Evolutionary conservation across 1,139 yeast species (phyloP), one percentile per base, ranked within the genome.

Genomic region (Sporopachydermia cereana): DNA sequence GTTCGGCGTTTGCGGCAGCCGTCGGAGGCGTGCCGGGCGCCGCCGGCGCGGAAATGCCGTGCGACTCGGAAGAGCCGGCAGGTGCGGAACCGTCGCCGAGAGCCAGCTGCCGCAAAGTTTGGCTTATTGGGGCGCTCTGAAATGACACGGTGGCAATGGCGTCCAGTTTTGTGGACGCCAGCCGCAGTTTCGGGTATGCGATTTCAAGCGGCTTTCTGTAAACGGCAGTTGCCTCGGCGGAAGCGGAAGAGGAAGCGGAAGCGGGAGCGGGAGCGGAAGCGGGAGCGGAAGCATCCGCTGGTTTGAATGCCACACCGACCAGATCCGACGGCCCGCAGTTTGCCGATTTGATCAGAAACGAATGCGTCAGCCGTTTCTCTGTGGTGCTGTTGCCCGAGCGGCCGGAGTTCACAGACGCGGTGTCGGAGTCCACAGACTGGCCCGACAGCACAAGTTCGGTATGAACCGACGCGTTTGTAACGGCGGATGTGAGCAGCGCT

Each of bases 101-200:
- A 7, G 12, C 9, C 22, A 34, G 17, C 9, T 16, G 18, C n/a
- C 30, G 12, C 12, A 27, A 27, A n/a, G n/a, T 12, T 27, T 27
- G 12, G 12, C 30, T 27, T n/a, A 27, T 27, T 12, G 14, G 12
- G 5, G 22, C n/a, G 17, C 22, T 34, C 12, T 34, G 39, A n/a
- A 16, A 34, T 16, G 39, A 34, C n/a, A 34, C 18, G 5, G 39
- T 20, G 17, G 39, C 39, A 7, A 34, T 20, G 17, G n/a, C 39
- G 17, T 34, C 39, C 9, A 34, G 39, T 34, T 34, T 34, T 9
- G 39, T 34, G 9, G 39, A 34, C 9, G 39, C 39, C 39, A 34
- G 39, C 5, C 39, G 18, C 9, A 34, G 22, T 34, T 34, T 34
- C 22, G 39, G 39, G 39, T 34, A 34, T 5, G 39, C 39, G 9